Evolutionary conservation across 2,329 filamentous ascomycete species (phyloP).

Genomic region (Sporothrix variecibatus): DNA sequence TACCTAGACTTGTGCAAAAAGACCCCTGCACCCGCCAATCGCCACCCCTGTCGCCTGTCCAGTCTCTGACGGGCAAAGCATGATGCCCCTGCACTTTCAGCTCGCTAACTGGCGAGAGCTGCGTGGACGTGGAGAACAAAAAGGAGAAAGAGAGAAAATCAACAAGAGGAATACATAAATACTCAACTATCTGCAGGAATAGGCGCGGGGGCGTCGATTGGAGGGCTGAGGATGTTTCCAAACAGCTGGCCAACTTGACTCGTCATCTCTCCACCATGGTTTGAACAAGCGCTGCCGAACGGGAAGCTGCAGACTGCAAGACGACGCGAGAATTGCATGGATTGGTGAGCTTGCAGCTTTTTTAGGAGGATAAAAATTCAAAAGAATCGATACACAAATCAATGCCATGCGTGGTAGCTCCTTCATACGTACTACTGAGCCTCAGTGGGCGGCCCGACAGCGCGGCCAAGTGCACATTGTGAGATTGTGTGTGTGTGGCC

Average conservation of each 20-base stretch:
- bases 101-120: background rate
- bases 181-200: background rate
- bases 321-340: background rate
- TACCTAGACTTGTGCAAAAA: too few species aligned
- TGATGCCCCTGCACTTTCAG: background rate
- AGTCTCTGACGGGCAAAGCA: conserved; percentile 19
- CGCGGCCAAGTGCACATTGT: background rate
- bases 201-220: conserved; percentile 23
- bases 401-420: too few species aligned
- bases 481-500: background rate
- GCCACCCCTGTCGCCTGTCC: conserved; percentile 6
- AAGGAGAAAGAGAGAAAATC: background rate
- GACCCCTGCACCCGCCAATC: conserved; percentile 24
- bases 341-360: background rate
- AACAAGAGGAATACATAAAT: background rate
- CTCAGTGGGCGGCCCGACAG: background rate
- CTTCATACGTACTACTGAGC: background rate
- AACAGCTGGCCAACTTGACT: background rate
- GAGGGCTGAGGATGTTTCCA: background rate
- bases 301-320: background rate
- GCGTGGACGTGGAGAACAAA: background rate
- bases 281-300: conserved; percentile 13
- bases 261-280: background rate
- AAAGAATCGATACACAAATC: too few species aligned
- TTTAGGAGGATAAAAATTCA: too few species aligned